Evolutionary conservation across 306 rosid species (phyloP).

Genomic region (Cucurbita pepo): DNA sequence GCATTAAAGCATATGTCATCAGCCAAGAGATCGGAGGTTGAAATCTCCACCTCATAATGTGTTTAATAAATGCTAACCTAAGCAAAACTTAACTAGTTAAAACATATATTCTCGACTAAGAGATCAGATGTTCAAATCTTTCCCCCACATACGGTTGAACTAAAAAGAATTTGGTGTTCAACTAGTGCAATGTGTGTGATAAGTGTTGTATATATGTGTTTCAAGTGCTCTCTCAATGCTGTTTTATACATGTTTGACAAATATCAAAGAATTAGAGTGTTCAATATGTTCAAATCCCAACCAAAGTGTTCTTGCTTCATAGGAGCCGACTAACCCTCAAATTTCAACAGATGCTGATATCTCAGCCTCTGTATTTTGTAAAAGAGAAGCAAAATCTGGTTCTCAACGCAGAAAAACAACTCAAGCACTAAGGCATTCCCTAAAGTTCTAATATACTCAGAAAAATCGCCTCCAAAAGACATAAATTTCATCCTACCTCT

Average conservation of each 20-base stretch:
- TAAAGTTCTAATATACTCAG: neutral
- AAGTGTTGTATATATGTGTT: neutral
- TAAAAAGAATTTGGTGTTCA: neutral
- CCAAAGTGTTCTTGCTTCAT: neutral
- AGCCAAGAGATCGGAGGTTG: no score
- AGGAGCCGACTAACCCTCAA: neutral
- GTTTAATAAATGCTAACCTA: no score
- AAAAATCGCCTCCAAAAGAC: neutral
- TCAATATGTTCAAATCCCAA: neutral
- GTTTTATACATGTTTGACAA: neutral
- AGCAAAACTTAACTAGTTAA: no score
- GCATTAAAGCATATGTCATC: no score
- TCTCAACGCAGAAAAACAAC: neutral
- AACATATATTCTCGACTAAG: no score
- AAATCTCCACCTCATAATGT: neutral
- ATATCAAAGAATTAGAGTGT: no score
- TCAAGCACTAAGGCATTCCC: neutral
- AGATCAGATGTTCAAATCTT: no score
- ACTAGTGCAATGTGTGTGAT: neutral
- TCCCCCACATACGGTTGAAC: neutral
- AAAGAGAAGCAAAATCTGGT: neutral
- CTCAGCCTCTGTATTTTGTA: neutral
- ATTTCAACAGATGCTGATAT: neutral
- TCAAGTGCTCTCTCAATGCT: neutral
- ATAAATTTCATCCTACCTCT: conserved; percentile 31